Base-by-base conservation (phyloP, 2,329 filamentous ascomycete genomes). In the Iodosphaeria phyllophila region DNA sequence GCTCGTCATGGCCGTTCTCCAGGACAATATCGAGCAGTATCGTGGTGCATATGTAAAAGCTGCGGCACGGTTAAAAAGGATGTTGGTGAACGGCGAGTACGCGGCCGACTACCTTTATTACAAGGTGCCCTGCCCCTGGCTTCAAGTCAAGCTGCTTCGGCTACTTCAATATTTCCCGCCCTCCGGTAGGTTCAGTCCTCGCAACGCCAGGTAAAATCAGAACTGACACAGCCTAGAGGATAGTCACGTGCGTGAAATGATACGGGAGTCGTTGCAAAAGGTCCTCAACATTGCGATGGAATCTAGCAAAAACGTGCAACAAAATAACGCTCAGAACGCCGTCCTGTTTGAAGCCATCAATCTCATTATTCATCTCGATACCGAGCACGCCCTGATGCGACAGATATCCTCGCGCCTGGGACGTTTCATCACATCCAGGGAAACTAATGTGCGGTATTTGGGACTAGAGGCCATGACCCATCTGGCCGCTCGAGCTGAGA, bases 291-390 rank as follows among this genome's bases (percentile, higher is more conserved):
- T 80, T 18, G 86, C 89, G 2, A 74, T 92, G 59, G 86, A 95
- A 43, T 74, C 80, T 44, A 89, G 82, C 26, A 98, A 95, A 55
- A 98, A 98, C 40, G 89, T 98, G 10, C 89, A 98, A 51, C 89
- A 98, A 46, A 98, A 98, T 50, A 98, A 98, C 45, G 89, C 89
- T 1, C 89, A 95, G 44, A 98, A 98, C 43, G 89, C 89, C 1
- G 83, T 98, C 9, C 62, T 98, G 2, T 98, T 98, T 42, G 89
- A 98, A 56, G 91, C 89, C 13, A 98, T 98, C 50, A 93, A 98
- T 45, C 68, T 98, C 22, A 89, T 93, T 38, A 98, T 98, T 36
- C 89, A 98, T 44, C 66, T 98, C 13, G 89, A 95, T 39, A 93
- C 83, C 0, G 89, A 98, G 48, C 78, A 86, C 36, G 76, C 75